Evolutionary conservation across 495 filamentous ascomycete species (phyloP).

Genomic region (Sordaria brevicollis): DNA sequence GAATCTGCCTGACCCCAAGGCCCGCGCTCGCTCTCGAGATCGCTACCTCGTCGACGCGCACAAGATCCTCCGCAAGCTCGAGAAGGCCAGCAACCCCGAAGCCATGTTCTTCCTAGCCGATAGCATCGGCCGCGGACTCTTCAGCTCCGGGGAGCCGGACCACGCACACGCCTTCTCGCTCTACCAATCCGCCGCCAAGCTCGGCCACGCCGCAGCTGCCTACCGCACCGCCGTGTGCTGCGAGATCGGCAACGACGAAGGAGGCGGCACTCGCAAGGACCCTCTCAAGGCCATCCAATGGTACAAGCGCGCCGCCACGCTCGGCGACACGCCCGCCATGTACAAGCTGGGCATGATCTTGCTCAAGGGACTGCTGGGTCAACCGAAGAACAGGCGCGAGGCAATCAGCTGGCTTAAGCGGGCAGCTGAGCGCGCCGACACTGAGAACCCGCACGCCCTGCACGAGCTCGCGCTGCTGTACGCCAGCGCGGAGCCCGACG

Average conservation of each 20-base stretch:
- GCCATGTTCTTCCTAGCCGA: slow-evolving; percentile 94
- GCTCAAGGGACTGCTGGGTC: slow-evolving; percentile 87
- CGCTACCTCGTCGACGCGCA: slow-evolving; percentile 76
- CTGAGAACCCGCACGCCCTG: slow-evolving; percentile 87
- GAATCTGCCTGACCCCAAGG: slow-evolving; percentile 63
- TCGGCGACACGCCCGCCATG: slow-evolving; percentile 89
- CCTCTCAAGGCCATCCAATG: slow-evolving; percentile 91
- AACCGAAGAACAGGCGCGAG: slow-evolving; percentile 72
- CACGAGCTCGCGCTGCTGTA: slow-evolving; percentile 88
- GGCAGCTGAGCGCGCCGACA: slow-evolving; percentile 78
- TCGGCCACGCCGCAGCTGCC: slow-evolving; percentile 72
- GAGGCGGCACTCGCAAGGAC: slow-evolving; percentile 84
- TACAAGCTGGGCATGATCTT: slow-evolving; percentile 97
- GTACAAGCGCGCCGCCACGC: slow-evolving; percentile 85
- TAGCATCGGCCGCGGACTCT: slow-evolving; percentile 65
- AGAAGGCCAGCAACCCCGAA: slow-evolving; percentile 52
- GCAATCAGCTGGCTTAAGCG: slow-evolving; percentile 86
- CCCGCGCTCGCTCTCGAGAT: slow-evolving; percentile 66
- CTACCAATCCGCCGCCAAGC: slow-evolving; percentile 89
- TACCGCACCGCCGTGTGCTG: slow-evolving; percentile 97
- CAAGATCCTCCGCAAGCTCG: slow-evolving; percentile 84
- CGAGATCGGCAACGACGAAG: slow-evolving; percentile 89
- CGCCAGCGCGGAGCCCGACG: slow-evolving; percentile 55
- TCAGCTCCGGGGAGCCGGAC: slow-evolving; percentile 50
- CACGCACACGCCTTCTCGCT: slow-evolving; percentile 83